Percentiles rank a stretch among this genome's conserved stretches.
These are phyloP conservation scores for Neonectria ditissima DNA, from an alignment of 2,329 filamentous ascomycete species.

Conservation along the genomic window DNA sequence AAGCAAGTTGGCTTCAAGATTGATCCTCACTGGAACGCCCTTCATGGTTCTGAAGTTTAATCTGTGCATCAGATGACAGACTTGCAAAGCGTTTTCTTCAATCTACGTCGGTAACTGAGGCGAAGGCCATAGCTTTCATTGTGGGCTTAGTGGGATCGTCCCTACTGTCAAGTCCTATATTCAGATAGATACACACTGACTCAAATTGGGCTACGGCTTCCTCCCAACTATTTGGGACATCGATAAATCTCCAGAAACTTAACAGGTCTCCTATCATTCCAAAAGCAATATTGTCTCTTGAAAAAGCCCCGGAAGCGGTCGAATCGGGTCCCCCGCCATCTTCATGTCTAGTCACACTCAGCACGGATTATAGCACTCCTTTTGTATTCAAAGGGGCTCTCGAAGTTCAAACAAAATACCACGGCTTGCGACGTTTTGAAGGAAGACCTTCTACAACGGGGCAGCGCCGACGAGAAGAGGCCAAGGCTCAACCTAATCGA, in stretches of 20 bases:
- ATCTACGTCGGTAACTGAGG: neutral
- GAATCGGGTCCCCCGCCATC: too few species aligned
- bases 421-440: too few species aligned
- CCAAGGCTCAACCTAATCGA: neutral
- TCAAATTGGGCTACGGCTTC: neutral
- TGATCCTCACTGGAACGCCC: too few species aligned
- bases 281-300: too few species aligned
- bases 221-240: neutral
- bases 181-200: neutral
- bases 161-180: neutral
- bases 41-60: too few species aligned
- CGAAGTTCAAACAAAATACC: too few species aligned
- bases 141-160: neutral
- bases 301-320: too few species aligned
- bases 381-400: too few species aligned
- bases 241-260: neutral
- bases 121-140: neutral
- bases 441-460: neutral
- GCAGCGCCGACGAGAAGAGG: neutral
- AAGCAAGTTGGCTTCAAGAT: too few species aligned
- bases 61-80: too few species aligned
- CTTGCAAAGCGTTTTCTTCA: too few species aligned
- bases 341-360: neutral
- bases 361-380: neutral
- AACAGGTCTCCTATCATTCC: neutral